Evolutionary conservation across 2,329 filamentous ascomycete genomes (phyloP).

Genomic region (Colletotrichum tamarilloi): DNA sequence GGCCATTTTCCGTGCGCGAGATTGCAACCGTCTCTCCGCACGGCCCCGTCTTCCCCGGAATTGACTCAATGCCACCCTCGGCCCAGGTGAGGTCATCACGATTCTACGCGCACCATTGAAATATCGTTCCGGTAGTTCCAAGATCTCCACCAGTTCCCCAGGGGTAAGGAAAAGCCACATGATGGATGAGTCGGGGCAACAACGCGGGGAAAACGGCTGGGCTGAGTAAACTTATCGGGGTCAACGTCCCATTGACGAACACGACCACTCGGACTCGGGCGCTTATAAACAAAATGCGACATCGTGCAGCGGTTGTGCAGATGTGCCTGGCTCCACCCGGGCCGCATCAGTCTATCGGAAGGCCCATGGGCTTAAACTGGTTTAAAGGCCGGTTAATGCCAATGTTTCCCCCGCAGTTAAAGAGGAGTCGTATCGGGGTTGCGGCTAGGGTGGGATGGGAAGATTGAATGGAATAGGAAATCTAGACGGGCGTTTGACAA

Average conservation of each 20-base stretch:
- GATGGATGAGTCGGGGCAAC: neutral
- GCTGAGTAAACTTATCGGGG: neutral
- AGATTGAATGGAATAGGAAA: neutral
- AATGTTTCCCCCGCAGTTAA: constrained; percentile 21
- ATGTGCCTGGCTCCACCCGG: constrained; percentile 10
- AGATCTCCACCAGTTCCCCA: constrained; percentile 1
- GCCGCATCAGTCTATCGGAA: neutral
- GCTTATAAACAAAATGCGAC: constrained; percentile 25
- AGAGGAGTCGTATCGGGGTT: neutral
- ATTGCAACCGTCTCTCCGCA: constrained; percentile 2
- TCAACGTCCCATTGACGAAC: neutral
- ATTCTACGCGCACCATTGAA: constrained; percentile 33
- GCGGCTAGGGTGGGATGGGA: neutral
- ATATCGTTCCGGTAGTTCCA: neutral
- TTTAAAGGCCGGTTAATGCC: neutral
- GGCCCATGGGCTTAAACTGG: neutral
- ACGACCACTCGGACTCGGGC: constrained; percentile 16
- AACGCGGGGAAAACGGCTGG: constrained; percentile 5
- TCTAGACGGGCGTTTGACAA: neutral
- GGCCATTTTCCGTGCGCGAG: neutral
- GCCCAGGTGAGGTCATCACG: constrained; percentile 30
- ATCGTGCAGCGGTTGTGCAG: neutral
- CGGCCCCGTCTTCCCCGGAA: constrained; percentile 29
- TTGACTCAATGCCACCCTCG: neutral
- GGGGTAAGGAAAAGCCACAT: neutral